These are phyloP conservation scores for Puccinia triticina DNA, from an alignment of 1,284 basidiomycete species.

Conservation along the genomic window DNA sequence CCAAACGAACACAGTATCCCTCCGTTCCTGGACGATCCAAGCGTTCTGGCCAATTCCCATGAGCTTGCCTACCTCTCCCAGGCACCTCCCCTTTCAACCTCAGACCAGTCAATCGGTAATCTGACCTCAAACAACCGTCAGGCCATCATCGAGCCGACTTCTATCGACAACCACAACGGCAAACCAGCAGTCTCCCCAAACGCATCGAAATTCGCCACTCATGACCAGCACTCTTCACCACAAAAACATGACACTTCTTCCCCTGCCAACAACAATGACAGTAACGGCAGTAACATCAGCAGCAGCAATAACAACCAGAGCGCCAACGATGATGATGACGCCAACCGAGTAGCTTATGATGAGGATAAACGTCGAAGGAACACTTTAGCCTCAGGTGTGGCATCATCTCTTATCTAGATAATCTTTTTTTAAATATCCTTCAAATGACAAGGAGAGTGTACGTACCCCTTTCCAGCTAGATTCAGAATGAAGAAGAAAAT, in stretches of 20 bases:
- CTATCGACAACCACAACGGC: not conserved
- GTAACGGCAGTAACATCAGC: not conserved
- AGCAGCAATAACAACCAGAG: not conserved
- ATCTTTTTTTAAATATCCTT: not conserved
- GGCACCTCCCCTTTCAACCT: not conserved
- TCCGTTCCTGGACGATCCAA: not conserved
- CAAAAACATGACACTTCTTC: not conserved
- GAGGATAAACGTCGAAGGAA: conserved; percentile 51
- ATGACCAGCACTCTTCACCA: not conserved
- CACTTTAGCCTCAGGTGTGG: conserved; percentile 48
- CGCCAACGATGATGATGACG: conserved; percentile 47
- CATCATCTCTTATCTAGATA: not conserved
- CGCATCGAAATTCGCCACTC: not conserved
- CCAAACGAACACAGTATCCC: conserved; percentile 12
- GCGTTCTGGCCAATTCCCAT: not conserved
- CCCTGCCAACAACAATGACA: not conserved
- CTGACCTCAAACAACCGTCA: not conserved
- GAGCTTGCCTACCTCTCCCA: not conserved
- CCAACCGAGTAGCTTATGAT: conserved; percentile 42
- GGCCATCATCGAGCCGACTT: not conserved
- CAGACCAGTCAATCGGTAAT: conserved; percentile 5
- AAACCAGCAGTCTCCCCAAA: not conserved
- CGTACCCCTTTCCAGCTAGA: conserved; percentile 17
- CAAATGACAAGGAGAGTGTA: not conserved
- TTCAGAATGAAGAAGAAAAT: conserved; percentile 52